These are phyloP conservation scores for Nicotiana knightiana DNA, from an alignment of 257 asterid species.

Conservation along the genomic window DNA sequence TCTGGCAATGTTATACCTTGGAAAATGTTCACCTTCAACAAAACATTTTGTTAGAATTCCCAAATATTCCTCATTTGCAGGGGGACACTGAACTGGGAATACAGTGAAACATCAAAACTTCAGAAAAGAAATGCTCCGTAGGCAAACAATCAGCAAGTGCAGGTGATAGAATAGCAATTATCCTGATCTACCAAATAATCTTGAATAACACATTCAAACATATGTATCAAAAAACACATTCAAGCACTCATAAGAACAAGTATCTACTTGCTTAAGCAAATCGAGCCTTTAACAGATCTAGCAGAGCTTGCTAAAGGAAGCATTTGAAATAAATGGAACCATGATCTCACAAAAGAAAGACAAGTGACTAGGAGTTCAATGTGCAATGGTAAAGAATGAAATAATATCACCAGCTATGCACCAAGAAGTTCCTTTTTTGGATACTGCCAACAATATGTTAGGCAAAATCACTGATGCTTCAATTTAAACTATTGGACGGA, in stretches of 20 bases:
- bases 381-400: background rate
- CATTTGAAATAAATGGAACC: background rate
- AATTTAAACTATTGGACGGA: background rate
- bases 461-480: background rate
- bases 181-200: constrained; percentile 2
- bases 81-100: background rate
- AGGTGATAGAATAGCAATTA: background rate
- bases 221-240: background rate
- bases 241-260: background rate
- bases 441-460: background rate
- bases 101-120: background rate
- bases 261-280: background rate
- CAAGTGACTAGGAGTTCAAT: background rate
- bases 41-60: constrained; percentile 10
- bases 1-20: constrained; percentile 89
- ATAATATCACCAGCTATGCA: background rate
- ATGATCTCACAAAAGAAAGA: background rate
- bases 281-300: background rate
- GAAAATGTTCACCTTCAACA: constrained; percentile 65
- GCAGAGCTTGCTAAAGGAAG: background rate
- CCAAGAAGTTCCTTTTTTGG: background rate
- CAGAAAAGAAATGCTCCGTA: background rate
- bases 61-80: background rate
- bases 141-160: background rate
- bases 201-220: background rate